phyloP scores from a whole-genome alignment of 1,284 basidiomycete species.

The Schizophyllum amplum region DNA sequence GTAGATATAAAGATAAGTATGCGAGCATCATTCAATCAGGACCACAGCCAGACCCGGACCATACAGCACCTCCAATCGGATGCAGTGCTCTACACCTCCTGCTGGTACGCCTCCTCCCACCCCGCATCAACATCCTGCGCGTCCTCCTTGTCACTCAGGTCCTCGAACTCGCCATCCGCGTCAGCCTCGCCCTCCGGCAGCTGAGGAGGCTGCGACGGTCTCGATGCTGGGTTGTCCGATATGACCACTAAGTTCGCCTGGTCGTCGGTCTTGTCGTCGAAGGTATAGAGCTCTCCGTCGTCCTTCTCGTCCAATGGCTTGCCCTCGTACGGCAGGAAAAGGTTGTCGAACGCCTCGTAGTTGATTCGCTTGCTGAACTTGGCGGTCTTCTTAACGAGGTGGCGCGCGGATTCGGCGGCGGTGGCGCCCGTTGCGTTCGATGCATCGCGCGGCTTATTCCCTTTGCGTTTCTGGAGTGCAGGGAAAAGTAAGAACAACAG shows the following conservation, averaged over 20 bases:
- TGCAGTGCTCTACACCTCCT: slow-evolving; percentile 33
- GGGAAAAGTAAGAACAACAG: slow-evolving; percentile 22
- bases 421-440: slow-evolving; percentile 66
- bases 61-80: too few species aligned
- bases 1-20: neutral
- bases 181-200: slow-evolving; percentile 16
- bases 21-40: too few species aligned
- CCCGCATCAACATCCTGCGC: slow-evolving; percentile 27
- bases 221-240: slow-evolving; percentile 36
- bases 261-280: slow-evolving; percentile 35
- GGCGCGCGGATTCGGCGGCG: slow-evolving; percentile 73
- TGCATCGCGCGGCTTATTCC: slow-evolving; percentile 61
- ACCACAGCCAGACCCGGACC: too few species aligned
- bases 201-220: slow-evolving; percentile 14
- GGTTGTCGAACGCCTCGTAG: slow-evolving; percentile 74
- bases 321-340: slow-evolving; percentile 50
- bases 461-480: slow-evolving; percentile 54
- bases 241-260: slow-evolving; percentile 31
- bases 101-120: slow-evolving; percentile 36
- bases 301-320: slow-evolving; percentile 30
- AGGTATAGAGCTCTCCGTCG: slow-evolving; percentile 31
- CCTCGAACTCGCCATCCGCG: slow-evolving; percentile 19
- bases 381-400: slow-evolving; percentile 72
- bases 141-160: slow-evolving; percentile 29
- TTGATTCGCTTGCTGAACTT: slow-evolving; percentile 88